phyloP scores from a whole-genome alignment of 1,284 basidiomycete genomes.

The Inonotus hispidus region DNA sequence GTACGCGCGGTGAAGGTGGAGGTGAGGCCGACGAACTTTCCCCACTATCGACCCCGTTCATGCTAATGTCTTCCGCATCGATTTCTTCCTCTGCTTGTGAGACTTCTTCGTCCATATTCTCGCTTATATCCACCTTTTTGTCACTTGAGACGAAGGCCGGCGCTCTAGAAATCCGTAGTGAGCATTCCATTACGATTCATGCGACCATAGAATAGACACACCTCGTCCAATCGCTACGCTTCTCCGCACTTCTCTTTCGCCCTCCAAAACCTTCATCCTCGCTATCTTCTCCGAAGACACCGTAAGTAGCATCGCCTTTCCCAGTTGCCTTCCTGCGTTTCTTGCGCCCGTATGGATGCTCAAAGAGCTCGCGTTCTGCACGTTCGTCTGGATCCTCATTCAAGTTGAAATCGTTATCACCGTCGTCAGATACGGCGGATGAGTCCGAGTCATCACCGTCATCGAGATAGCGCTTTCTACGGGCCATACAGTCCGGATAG shows the following conservation, averaged over 20 bases:
- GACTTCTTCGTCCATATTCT: constrained; percentile 31
- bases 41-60: constrained; percentile 31
- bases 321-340: constrained; percentile 52
- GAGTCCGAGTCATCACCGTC: constrained; percentile 65
- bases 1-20: constrained; percentile 45
- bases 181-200: constrained; percentile 9
- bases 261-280: constrained; percentile 48
- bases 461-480: constrained; percentile 78
- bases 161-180: constrained; percentile 34
- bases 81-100: constrained; percentile 28
- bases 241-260: constrained; percentile 24
- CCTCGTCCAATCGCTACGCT: constrained; percentile 64
- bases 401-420: constrained; percentile 37
- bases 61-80: constrained; percentile 28
- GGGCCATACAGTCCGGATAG: constrained; percentile 74
- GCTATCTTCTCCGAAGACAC: constrained; percentile 74
- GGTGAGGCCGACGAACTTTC: constrained; percentile 37
- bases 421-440: constrained; percentile 49
- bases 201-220: constrained; percentile 23
- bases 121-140: constrained; percentile 44
- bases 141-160: constrained; percentile 68
- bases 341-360: constrained; percentile 72
- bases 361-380: constrained; percentile 75
- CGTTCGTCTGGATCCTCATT: constrained; percentile 64
- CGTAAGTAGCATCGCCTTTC: constrained; percentile 78